Base-by-base conservation (phyloP, 2,329 filamentous ascomycete species). In the Trichoderma koningiopsis region DNA sequence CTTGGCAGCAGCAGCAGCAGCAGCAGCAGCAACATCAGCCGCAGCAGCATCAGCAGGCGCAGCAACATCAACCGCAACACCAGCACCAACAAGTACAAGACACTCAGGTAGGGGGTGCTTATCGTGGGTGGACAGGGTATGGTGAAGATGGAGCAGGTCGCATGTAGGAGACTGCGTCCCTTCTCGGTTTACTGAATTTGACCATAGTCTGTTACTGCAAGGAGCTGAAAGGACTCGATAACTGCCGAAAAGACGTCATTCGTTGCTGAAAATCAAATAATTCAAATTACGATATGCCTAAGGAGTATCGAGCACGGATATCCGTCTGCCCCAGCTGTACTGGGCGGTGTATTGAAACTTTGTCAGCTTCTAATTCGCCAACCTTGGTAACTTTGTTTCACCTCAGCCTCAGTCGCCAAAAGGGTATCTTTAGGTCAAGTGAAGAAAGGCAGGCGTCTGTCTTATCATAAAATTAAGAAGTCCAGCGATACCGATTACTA, bases 1-100 rank as follows among this genome's bases (percentile, higher is more conserved):
- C 78, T 22, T 86, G 85, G 85, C 81, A 82, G 40, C 82, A 83
- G 57, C 49, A 58, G 22, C 63, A 57, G 24, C 24, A 43, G 11
- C 53, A 49, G 16, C 31, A 33, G 5, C 60, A 58, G 19, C 49
- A 52, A 31, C 52, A 49, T 5, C 53, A 47, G 8, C 63, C 33
- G 27, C 58, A 58, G n/a, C 64, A 35, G 33, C 33, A 35, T 35
- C 33, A 62, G 16, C 68, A 68, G 27, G 22, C 31, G 35, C 61
- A 53, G 24, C 66, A 56, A 35, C 33, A 68, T 55, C 58, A 40
- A n/a, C 69, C 67, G 16, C 68, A 69, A 37, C 47, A 71, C 2
- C 40, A 43, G 65, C 73, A 76, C 5, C 70, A 63, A 31, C 40
- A 49, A 49, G 72, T 73, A 13, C 74, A 80, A n/a, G 84, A 83